Base-by-base conservation (phyloP, 2,329 filamentous ascomycete genomes). In the Apiospora pterosperma region DNA sequence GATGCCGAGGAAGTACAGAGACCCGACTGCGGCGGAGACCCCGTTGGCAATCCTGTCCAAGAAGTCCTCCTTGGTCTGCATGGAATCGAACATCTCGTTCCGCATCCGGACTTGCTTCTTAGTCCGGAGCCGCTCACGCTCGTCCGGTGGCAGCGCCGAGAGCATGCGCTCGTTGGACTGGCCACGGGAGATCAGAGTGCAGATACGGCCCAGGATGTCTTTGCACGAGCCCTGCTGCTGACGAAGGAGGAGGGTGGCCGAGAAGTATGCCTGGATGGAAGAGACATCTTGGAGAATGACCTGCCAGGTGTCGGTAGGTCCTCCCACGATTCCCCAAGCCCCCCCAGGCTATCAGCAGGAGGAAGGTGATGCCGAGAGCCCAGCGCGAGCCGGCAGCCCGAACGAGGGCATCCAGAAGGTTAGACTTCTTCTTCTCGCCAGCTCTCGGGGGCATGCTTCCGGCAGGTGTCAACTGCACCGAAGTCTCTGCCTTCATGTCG, bases 181-280 rank as follows among this genome's bases (percentile, higher is more conserved):
- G 48, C 69, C 71, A 25, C 76, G 75, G 14, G 77, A 79, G 19
- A 73, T 67, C 58, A 79, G 68, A 59, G 70, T 68, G 19, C 76
- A 74, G 31, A 77, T 72, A 0, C 70, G 71, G 3, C 72, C 69
- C 61, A 76, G 67, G 7, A 75, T 68, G 11, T 67, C 63, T 6
- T 72, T 69, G n/a, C 73, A 73, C 12, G 70, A 70, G 65, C 76
- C 79, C 38, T 73, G 71, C 65, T 78, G 76, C 69, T 79, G 77
- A 1, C 77, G 72, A 69, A 79, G 75, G 42, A 79, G 76, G 19
- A 79, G 72, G 8, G 76, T 77, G 31, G 76, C 76, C 11, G 75
- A 77, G 42, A 77, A 68, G 64, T 79, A 78, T 61, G 76, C 73
- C 62, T 77, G 71, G 62, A 79, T 77, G 16, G 77, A 76, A 61